Conservation (phyloP, 805 yeast species). For the Zygoascus bituminiphila region DNA sequence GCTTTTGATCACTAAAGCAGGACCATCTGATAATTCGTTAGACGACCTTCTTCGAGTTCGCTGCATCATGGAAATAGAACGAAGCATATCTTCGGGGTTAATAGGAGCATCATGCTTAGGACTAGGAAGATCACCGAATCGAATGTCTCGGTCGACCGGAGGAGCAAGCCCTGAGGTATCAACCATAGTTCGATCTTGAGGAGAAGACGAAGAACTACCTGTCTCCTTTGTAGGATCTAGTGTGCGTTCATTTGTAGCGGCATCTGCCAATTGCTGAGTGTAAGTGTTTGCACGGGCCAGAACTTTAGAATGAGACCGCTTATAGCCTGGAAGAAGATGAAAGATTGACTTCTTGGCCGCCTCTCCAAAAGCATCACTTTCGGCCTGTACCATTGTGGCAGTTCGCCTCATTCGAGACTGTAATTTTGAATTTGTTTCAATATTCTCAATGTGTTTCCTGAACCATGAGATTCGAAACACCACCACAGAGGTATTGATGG, state of each 20-base stretch:
- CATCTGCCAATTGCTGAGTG: not conserved
- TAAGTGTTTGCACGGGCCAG: not conserved
- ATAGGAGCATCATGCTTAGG: slow-evolving; percentile 28
- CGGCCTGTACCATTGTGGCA: slow-evolving; percentile 51
- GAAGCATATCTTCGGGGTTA: slow-evolving; percentile 75
- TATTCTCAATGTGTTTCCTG: slow-evolving; percentile 77
- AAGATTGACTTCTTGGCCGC: not conserved
- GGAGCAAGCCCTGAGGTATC: slow-evolving; percentile 9
- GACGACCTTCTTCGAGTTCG: slow-evolving; percentile 14
- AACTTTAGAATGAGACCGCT: not conserved
- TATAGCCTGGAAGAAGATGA: not conserved
- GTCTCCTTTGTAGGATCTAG: not conserved
- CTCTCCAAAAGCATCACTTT: slow-evolving; percentile 10
- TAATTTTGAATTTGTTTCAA: slow-evolving; percentile 65
- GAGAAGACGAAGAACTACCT: not conserved
- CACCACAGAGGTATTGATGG: slow-evolving; percentile 71
- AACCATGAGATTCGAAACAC: slow-evolving; percentile 81
- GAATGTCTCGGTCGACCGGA: slow-evolving; percentile 35
- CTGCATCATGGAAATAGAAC: slow-evolving; percentile 76
- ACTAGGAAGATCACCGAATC: slow-evolving; percentile 48
- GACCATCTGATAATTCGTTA: slow-evolving; percentile 50
- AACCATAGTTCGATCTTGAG: not conserved
- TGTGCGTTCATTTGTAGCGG: not conserved
- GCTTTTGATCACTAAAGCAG: slow-evolving; percentile 66
- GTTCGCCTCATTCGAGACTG: slow-evolving; percentile 79